Percentiles rank a stretch among this genome's conserved stretches.
phyloP scores from a whole-genome alignment of 2,329 filamentous ascomycete genomes.

The Arthrobotrys sinensis region DNA sequence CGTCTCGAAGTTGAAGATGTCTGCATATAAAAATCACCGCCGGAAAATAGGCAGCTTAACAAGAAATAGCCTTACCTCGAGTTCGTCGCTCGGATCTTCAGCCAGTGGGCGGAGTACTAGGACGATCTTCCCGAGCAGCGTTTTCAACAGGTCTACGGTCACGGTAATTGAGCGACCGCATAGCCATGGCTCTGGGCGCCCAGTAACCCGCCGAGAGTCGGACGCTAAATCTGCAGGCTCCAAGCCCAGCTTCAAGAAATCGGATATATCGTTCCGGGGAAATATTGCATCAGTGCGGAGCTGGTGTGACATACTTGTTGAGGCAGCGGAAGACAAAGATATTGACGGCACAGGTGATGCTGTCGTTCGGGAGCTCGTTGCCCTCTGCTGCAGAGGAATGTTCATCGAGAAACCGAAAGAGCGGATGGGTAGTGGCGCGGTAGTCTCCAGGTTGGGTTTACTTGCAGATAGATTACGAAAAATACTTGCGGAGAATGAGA shows the following conservation, averaged over 20 bases:
- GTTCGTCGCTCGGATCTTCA: constrained; percentile 50
- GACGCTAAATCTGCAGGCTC: constrained; percentile 15
- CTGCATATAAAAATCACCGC: constrained; percentile 64
- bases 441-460: constrained; percentile 48
- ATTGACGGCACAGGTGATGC: constrained; percentile 50
- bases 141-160: constrained; percentile 39
- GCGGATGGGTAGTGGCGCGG: constrained; percentile 47
- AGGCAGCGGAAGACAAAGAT: constrained; percentile 58
- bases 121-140: constrained; percentile 32
- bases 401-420: constrained; percentile 51
- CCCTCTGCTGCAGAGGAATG: constrained; percentile 57
- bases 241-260: constrained; percentile 32
- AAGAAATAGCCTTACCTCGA: constrained; percentile 43
- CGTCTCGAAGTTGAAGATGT: constrained; percentile 77
- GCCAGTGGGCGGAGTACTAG: constrained; percentile 42
- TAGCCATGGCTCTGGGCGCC: constrained; percentile 25
- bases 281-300: constrained; percentile 41
- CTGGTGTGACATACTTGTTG: constrained; percentile 56
- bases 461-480: constrained; percentile 57
- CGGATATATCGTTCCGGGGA: constrained; percentile 51
- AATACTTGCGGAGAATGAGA: constrained; percentile 29
- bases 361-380: constrained; percentile 48
- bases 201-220: constrained; percentile 38
- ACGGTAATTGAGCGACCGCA: constrained; percentile 31
- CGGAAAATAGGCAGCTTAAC: constrained; percentile 19